Percentiles rank a stretch among this genome's conserved stretches.
Conservation (phyloP, 495 filamentous ascomycete species). For the Aspergillus nanangensis region DNA sequence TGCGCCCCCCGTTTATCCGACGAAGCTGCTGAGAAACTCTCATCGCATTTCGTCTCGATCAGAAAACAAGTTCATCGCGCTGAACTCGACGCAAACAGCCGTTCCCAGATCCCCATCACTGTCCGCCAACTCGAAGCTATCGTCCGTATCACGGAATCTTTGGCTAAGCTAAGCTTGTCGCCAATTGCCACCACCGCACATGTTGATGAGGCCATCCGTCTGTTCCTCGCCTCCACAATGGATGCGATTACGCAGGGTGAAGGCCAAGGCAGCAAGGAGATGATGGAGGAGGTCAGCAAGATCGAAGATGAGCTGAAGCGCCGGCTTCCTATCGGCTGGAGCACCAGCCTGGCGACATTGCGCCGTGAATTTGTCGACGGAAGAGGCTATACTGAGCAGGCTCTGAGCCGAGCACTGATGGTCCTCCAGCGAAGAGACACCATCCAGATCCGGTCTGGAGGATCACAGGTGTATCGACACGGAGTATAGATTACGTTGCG, state of each 20-base stretch:
- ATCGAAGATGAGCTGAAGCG: conserved; percentile 89
- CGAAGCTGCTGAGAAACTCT: conserved; percentile 93
- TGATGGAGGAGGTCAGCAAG: conserved; percentile 82
- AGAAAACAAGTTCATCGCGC: conserved; percentile 88
- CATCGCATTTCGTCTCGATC: conserved; percentile 95
- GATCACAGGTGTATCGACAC: conserved; percentile 81
- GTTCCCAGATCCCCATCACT: conserved; percentile 94
- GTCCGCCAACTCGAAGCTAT: conserved; percentile 96
- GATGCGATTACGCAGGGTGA: conserved; percentile 91
- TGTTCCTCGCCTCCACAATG: conserved; percentile 97
- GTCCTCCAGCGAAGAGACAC: conserved; percentile 85
- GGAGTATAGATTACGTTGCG: conserved; percentile 57
- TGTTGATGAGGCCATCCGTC: conserved; percentile 95
- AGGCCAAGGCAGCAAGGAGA: conserved; percentile 73
- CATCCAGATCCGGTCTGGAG: conserved; percentile 85
- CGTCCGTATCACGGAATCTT: conserved; percentile 91
- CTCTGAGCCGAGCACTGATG: conserved; percentile 77
- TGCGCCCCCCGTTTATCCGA: conserved; percentile 90
- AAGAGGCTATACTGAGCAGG: conserved; percentile 80
- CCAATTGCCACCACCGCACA: conserved; percentile 84
- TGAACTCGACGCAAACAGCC: conserved; percentile 79
- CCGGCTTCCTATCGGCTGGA: conserved; percentile 91
- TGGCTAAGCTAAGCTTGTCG: conserved; percentile 85
- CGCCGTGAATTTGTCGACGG: conserved; percentile 86
- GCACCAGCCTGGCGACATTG: conserved; percentile 80